Conservation (phyloP, 805 yeast species). For the Candida insectorum region DNA sequence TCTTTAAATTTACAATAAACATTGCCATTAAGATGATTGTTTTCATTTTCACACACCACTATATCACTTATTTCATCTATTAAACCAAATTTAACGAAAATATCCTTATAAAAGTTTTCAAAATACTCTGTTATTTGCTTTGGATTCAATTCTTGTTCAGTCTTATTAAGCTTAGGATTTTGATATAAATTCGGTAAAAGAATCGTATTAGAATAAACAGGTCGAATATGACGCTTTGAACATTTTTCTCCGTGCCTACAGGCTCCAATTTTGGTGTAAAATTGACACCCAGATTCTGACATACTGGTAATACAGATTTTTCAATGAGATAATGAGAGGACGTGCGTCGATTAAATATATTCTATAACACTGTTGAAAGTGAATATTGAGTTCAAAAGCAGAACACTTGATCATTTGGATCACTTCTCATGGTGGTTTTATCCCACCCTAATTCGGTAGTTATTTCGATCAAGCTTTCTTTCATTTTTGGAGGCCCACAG, state of each 20-base stretch:
- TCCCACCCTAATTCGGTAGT: slow-evolving; percentile 64
- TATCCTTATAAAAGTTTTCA: slow-evolving; percentile 66
- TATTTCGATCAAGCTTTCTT: slow-evolving; percentile 45
- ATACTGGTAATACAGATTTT: neutral
- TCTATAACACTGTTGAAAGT: too few relatives aligned
- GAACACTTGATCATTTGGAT: slow-evolving; percentile 55
- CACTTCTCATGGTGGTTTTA: slow-evolving; percentile 41
- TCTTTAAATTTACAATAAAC: slow-evolving; percentile 66
- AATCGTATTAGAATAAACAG: slow-evolving; percentile 61
- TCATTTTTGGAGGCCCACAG: slow-evolving; percentile 77
- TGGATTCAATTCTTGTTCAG: slow-evolving; percentile 28
- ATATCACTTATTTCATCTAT: slow-evolving; percentile 56
- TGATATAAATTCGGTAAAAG: slow-evolving; percentile 62
- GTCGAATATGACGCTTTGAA: slow-evolving; percentile 67
- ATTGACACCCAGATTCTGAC: slow-evolving; percentile 38
- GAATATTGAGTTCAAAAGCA: slow-evolving; percentile 36
- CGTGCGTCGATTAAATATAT: too few relatives aligned
- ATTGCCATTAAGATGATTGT: slow-evolving; percentile 81
- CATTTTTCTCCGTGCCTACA: slow-evolving; percentile 92
- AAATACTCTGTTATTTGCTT: slow-evolving; percentile 45
- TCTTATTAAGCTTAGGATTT: slow-evolving; percentile 49
- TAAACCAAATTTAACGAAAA: slow-evolving; percentile 57
- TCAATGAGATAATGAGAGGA: neutral
- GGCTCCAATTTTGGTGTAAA: slow-evolving; percentile 82
- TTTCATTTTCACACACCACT: slow-evolving; percentile 78